Conservation (phyloP, 2,329 filamentous ascomycete genomes). For the Scedosporium dehoogii region DNA sequence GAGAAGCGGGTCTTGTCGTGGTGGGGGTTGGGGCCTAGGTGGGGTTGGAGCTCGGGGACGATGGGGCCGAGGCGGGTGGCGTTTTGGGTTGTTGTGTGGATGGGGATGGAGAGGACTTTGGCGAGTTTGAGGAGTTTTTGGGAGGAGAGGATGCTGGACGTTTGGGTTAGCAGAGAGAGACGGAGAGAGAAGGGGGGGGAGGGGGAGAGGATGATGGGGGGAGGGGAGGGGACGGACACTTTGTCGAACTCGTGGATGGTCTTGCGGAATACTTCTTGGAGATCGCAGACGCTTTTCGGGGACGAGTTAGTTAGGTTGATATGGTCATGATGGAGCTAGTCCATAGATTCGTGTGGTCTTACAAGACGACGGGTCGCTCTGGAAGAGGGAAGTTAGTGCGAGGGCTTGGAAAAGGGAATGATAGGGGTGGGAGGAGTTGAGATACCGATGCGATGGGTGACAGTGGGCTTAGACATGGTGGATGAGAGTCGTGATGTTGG, state of each 20-base stretch:
- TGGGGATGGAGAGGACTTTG: conserved; percentile 59
- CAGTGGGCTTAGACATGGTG: not conserved
- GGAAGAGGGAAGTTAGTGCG: not conserved
- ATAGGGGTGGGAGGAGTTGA: not conserved
- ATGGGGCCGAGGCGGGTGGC: conserved; percentile 68
- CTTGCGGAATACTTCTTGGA: conserved; percentile 84
- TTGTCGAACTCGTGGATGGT: conserved; percentile 80
- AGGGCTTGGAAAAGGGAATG: not conserved
- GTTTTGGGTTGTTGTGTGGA: conserved; percentile 82
- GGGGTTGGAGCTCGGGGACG: conserved; percentile 56
- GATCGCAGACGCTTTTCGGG: conserved; percentile 67
- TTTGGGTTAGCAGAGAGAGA: conserved; percentile 3
- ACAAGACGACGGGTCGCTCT: conserved; percentile 42
- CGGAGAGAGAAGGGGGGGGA: not conserved
- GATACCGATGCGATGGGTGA: conserved; percentile 1
- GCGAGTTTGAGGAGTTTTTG: conserved; percentile 59
- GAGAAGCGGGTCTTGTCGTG: conserved; percentile 85
- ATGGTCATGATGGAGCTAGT: not conserved
- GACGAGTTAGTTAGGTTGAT: not conserved
- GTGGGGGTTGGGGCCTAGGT: conserved; percentile 35
- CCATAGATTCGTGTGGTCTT: conserved; percentile 15
- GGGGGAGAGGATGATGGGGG: too few relatives aligned
- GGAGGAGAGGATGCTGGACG: conserved; percentile 50
- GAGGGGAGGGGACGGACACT: conserved; percentile 41
- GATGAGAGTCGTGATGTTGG: not conserved